A percentile compares a stretch with the other conserved stretches of the same genome.
Evolutionary conservation across 345 rosid genomes (phyloP).

Genomic region (Dimocarpus longan): DNA sequence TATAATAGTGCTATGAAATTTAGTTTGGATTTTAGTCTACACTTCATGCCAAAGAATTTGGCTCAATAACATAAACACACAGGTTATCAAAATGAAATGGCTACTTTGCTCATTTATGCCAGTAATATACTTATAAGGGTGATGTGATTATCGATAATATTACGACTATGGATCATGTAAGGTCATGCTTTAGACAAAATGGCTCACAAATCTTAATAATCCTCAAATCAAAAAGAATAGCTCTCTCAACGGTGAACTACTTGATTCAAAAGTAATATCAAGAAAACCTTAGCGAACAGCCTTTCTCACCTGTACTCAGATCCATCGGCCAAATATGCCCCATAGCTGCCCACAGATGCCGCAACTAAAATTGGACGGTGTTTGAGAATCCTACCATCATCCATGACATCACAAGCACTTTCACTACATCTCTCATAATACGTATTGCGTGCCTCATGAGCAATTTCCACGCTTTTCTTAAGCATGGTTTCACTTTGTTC

Average conservation of each 20-base stretch:
- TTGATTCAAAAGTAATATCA: neutral
- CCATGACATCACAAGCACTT: conserved; percentile 25
- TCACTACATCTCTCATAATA: conserved; percentile 50
- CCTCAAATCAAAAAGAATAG: neutral
- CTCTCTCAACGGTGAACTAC: neutral
- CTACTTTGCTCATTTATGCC: neutral
- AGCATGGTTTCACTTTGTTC: conserved; percentile 65
- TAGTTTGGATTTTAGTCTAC: neutral
- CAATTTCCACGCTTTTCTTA: conserved; percentile 66
- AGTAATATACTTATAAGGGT: neutral
- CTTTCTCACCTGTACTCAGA: conserved; percentile 72
- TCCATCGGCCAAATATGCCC: conserved; percentile 88
- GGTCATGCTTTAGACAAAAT: neutral
- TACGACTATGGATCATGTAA: neutral
- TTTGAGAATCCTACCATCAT: conserved; percentile 42
- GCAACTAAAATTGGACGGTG: conserved; percentile 66
- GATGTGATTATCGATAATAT: neutral
- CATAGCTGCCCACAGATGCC: conserved; percentile 87
- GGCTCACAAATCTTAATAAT: neutral
- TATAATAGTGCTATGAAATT: neutral
- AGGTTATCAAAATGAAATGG: neutral
- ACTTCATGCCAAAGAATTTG: neutral
- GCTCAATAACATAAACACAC: neutral
- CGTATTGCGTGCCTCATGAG: conserved; percentile 61
- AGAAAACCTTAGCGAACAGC: neutral